Conservation (phyloP, 2,329 filamentous ascomycete species). For the Sphaceloma murrayae region DNA sequence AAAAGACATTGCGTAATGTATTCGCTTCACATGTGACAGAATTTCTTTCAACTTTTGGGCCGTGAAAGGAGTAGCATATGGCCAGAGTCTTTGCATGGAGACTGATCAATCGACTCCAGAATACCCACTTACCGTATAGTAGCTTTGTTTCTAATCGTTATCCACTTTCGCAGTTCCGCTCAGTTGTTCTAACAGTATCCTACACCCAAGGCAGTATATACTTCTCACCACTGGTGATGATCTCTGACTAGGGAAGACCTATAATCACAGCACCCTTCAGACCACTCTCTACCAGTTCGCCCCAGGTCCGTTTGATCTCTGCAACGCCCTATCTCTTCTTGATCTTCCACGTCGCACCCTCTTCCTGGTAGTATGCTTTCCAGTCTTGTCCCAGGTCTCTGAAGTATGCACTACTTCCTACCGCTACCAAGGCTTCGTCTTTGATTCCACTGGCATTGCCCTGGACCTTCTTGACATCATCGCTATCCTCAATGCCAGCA, state of each 20-base stretch:
- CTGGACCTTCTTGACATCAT: conserved; percentile 10
- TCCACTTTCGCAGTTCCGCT: no score
- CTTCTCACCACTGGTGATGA: no score
- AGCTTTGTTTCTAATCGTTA: no score
- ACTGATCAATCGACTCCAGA: no score
- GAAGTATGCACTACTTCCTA: conserved; percentile 2
- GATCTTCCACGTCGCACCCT: conserved; percentile 2
- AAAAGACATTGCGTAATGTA: no score
- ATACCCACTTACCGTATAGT: no score
- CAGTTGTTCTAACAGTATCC: no score
- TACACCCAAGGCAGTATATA: no score
- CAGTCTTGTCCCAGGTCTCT: neutral
- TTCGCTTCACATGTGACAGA: no score
- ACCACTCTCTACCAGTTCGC: neutral
- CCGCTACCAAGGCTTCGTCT: neutral
- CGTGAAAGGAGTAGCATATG: no score
- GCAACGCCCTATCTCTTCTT: neutral
- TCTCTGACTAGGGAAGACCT: neutral
- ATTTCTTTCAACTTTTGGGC: no score
- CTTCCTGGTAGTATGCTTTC: conserved; percentile 1
- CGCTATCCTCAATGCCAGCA: neutral
- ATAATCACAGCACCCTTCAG: neutral
- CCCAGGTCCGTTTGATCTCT: neutral
- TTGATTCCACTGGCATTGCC: conserved; percentile 2
- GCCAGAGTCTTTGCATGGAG: no score